A percentile compares a stretch with the other conserved stretches of the same genome.
These are phyloP conservation scores for Fusarium robinianum DNA, from an alignment of 2,329 filamentous ascomycete species.

Conservation along the genomic window DNA sequence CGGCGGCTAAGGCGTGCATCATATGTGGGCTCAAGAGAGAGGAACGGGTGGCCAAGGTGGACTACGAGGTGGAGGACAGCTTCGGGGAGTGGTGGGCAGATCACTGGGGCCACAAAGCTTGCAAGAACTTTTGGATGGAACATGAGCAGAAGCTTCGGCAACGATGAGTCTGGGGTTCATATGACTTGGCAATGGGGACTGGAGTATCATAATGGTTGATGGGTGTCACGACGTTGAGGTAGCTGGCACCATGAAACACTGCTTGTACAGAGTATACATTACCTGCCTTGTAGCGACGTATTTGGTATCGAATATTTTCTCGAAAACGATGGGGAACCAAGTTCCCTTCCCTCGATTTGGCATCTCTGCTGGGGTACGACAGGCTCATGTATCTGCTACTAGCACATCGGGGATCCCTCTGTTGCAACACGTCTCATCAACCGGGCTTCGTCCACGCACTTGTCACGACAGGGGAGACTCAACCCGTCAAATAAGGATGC, in stretches of 20 bases:
- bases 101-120: conserved; percentile 80
- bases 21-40: conserved; percentile 88
- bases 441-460: neutral
- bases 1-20: conserved; percentile 75
- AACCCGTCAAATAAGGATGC: conserved; percentile 12
- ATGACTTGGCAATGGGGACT: neutral
- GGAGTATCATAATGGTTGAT: neutral
- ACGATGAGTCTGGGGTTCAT: conserved; percentile 50
- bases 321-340: too few relatives aligned
- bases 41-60: conserved; percentile 77
- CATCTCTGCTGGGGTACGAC: too few relatives aligned
- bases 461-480: conserved; percentile 9
- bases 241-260: too few relatives aligned
- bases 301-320: too few relatives aligned
- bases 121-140: conserved; percentile 82
- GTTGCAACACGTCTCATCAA: neutral
- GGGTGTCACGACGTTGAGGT: neutral
- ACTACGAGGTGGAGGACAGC: conserved; percentile 79
- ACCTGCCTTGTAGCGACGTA: too few relatives aligned
- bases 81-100: conserved; percentile 98
- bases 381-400: neutral
- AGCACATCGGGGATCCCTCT: neutral
- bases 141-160: conserved; percentile 73
- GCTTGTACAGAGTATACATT: too few relatives aligned
- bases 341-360: too few relatives aligned